Conservation (phyloP, 371 early-diverging fungal species). For the Dichotomocladium elegans region DNA sequence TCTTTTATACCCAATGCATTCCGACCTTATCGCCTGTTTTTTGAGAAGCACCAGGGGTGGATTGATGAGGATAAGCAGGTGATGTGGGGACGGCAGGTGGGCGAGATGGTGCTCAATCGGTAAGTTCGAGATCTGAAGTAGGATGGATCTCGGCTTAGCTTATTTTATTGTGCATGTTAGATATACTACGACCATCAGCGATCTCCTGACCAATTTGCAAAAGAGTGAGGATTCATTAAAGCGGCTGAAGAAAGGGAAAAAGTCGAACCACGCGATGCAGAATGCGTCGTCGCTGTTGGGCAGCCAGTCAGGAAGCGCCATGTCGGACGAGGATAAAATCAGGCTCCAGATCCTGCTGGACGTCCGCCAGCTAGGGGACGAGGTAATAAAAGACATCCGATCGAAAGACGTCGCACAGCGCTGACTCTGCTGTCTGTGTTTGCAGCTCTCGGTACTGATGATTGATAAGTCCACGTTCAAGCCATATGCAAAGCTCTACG, state of each 20-base stretch:
- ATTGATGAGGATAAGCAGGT: slow-evolving; percentile 9
- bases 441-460: slow-evolving; percentile 7
- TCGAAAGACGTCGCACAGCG: too few relatives aligned
- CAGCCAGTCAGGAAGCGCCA: slow-evolving; percentile 1
- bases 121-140: too few relatives aligned
- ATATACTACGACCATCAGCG: slow-evolving; percentile 20
- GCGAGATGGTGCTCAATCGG: slow-evolving; percentile 30
- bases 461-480: slow-evolving; percentile 11
- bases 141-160: too few relatives aligned
- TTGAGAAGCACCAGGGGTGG: slow-evolving; percentile 26
- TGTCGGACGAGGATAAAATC: slow-evolving; percentile 57
- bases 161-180: too few relatives aligned
- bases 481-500: slow-evolving; percentile 9
- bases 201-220: slow-evolving; percentile 23
- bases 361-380: slow-evolving; percentile 41
- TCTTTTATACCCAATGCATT: slow-evolving; percentile 60
- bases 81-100: slow-evolving; percentile 29
- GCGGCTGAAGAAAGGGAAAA: slow-evolving; percentile 31
- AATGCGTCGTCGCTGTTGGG: background rate
- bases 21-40: slow-evolving; percentile 47
- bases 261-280: slow-evolving; percentile 11
- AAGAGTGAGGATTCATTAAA: slow-evolving; percentile 31
- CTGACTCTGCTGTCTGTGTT: too few relatives aligned
- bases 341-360: slow-evolving; percentile 57
- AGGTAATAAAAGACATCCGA: slow-evolving; percentile 36